These are phyloP conservation scores for Cutaneotrichosporon mucoides DNA, from an alignment of 1,284 basidiomycete genomes.

Conservation along the genomic window DNA sequence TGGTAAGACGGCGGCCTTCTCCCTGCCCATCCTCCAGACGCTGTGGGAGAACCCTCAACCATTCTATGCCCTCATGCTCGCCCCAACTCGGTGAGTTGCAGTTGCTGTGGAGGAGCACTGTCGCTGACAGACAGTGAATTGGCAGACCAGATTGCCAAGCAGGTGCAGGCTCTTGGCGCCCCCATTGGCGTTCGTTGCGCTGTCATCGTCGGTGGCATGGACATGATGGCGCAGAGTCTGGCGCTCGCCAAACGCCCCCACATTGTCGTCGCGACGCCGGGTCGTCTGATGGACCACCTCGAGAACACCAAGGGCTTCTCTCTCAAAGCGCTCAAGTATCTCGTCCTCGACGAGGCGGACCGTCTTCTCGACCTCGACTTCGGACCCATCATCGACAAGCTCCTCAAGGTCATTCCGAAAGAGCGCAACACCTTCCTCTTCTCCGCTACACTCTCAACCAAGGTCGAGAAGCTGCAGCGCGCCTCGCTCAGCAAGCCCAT, in stretches of 20 bases:
- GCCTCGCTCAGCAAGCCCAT: constrained; percentile 94
- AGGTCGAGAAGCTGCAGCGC: constrained; percentile 93
- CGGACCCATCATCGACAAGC: constrained; percentile 93
- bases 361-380: constrained; percentile 96
- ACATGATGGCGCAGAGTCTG: constrained; percentile 88
- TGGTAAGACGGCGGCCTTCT: constrained; percentile 97
- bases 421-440: constrained; percentile 95
- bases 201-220: constrained; percentile 93
- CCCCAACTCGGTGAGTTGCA: constrained; percentile 66
- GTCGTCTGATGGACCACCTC: constrained; percentile 89
- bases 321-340: constrained; percentile 77
- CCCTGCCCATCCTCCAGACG: constrained; percentile 91
- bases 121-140: constrained; percentile 61
- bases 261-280: constrained; percentile 95
- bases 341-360: constrained; percentile 98
- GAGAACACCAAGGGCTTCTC: constrained; percentile 99
- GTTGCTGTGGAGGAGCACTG: background rate
- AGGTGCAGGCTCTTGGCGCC: constrained; percentile 88
- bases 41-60: constrained; percentile 95
- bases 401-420: constrained; percentile 89
- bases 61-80: constrained; percentile 88
- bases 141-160: constrained; percentile 97
- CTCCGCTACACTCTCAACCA: constrained; percentile 99
- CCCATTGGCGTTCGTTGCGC: constrained; percentile 89
- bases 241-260: constrained; percentile 90